Evolutionary conservation across 257 asterid species (phyloP).

Genomic region (Ballota nigra): DNA sequence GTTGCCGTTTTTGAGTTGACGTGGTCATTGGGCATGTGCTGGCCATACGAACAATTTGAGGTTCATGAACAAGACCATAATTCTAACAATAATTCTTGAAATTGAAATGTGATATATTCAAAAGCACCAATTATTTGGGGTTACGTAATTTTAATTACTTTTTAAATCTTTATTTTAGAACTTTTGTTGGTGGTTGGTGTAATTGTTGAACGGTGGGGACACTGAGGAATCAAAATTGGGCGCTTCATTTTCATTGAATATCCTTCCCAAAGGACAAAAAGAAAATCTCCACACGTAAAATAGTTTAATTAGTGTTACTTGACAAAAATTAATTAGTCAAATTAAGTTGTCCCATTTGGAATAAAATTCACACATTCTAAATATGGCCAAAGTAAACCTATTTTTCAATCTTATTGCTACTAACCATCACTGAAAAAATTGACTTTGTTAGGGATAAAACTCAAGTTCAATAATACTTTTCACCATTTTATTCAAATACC

Average conservation of each 20-base stretch:
- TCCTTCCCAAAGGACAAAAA: neutral
- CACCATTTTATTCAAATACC: neutral
- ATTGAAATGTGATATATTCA: neutral
- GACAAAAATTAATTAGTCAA: slow-evolving; percentile 7
- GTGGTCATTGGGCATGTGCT: neutral
- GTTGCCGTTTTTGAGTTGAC: neutral
- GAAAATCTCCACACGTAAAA: neutral
- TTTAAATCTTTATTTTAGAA: neutral
- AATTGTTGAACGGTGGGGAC: neutral
- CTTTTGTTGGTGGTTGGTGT: neutral
- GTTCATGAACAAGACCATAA: slow-evolving; percentile 19
- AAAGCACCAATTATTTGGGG: slow-evolving; percentile 1
- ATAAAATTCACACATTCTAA: neutral
- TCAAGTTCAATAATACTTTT: neutral
- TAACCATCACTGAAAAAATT: neutral
- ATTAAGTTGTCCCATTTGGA: neutral
- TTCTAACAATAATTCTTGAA: neutral
- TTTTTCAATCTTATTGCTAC: neutral
- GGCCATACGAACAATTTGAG: neutral
- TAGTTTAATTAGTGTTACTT: neutral
- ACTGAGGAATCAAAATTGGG: slow-evolving; percentile 8
- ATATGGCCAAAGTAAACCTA: neutral
- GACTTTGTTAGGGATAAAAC: neutral
- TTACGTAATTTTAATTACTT: slow-evolving; percentile 8
- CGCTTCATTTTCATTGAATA: slow-evolving; percentile 1